These are phyloP conservation scores for Diaporthe caulivora DNA, from an alignment of 2,329 filamentous ascomycete species.

Conservation along the genomic window DNA sequence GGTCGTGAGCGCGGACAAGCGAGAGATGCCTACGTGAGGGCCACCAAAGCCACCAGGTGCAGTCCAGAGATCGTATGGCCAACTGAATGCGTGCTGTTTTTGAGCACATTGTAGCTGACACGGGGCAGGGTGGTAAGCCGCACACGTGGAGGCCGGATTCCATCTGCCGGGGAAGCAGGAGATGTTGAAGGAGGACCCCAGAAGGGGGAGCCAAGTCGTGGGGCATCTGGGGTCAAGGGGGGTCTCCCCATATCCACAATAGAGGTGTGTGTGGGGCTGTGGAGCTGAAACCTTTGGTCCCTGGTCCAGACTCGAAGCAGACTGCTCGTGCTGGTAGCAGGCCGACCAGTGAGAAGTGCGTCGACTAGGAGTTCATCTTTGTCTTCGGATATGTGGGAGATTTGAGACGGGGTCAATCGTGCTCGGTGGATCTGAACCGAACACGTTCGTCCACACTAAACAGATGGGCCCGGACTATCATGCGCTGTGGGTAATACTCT, in stretches of 20 bases:
- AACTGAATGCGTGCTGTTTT: neutral
- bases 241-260: slow-evolving; percentile 3
- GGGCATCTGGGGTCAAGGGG: slow-evolving; percentile 4
- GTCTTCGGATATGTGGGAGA: slow-evolving; percentile 4
- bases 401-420: slow-evolving; percentile 15
- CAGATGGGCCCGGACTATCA: neutral
- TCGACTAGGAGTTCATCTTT: slow-evolving; percentile 22
- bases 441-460: slow-evolving; percentile 12
- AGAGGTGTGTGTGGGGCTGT: neutral
- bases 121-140: neutral
- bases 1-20: neutral
- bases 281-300: slow-evolving; percentile 15
- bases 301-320: slow-evolving; percentile 24
- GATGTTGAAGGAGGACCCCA: neutral
- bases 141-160: slow-evolving; percentile 1
- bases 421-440: slow-evolving; percentile 24
- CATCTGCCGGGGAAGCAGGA: slow-evolving; percentile 11
- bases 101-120: neutral
- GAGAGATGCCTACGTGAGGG: neutral
- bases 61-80: neutral
- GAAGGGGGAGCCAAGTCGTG: neutral
- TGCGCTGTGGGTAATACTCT: neutral
- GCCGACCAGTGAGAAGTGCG: neutral
- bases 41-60: neutral
- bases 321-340: neutral